phyloP scores from a whole-genome alignment of 305 asterid genomes.

The Solanum hybrid region DNA sequence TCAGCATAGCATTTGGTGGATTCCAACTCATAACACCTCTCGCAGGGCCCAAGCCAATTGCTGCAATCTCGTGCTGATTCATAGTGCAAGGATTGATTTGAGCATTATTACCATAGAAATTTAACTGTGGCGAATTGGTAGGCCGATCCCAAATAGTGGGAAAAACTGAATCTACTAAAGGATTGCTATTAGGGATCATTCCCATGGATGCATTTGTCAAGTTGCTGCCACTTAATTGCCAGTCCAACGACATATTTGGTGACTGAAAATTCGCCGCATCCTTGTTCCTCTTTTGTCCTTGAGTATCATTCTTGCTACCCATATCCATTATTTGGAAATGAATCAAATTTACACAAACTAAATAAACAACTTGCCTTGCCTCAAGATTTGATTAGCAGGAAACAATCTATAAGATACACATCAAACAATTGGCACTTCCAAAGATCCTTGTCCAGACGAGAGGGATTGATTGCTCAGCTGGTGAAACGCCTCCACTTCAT shows the following conservation, averaged over 20 bases:
- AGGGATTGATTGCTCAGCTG: not conserved
- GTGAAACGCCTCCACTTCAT: not conserved
- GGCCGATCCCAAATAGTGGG: slow-evolving; percentile 52
- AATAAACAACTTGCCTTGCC: not conserved
- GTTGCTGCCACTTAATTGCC: slow-evolving; percentile 43
- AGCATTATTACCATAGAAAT: slow-evolving; percentile 22
- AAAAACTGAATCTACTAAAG: slow-evolving; percentile 34
- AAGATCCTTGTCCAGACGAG: not conserved
- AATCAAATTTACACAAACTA: not conserved
- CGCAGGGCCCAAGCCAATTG: not conserved
- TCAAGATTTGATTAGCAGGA: not conserved
- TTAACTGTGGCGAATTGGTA: slow-evolving; percentile 25
- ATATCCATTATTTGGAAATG: slow-evolving; percentile 25
- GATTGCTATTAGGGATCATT: slow-evolving; percentile 31
- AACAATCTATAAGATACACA: not conserved
- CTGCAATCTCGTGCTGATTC: slow-evolving; percentile 16
- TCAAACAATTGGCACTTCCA: not conserved
- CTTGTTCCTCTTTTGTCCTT: slow-evolving; percentile 32
- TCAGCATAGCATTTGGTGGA: slow-evolving; percentile 23
- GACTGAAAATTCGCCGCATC: slow-evolving; percentile 35
- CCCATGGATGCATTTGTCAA: slow-evolving; percentile 1
- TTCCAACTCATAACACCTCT: slow-evolving; percentile 31
- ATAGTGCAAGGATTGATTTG: slow-evolving; percentile 30
- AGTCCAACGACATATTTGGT: slow-evolving; percentile 35
- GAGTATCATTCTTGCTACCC: slow-evolving; percentile 40